Percentiles rank a stretch among this genome's conserved stretches.
These are phyloP conservation scores for Cladophialophora carrionii DNA, from an alignment of 2,329 filamentous ascomycete genomes.

Conservation along the genomic window DNA sequence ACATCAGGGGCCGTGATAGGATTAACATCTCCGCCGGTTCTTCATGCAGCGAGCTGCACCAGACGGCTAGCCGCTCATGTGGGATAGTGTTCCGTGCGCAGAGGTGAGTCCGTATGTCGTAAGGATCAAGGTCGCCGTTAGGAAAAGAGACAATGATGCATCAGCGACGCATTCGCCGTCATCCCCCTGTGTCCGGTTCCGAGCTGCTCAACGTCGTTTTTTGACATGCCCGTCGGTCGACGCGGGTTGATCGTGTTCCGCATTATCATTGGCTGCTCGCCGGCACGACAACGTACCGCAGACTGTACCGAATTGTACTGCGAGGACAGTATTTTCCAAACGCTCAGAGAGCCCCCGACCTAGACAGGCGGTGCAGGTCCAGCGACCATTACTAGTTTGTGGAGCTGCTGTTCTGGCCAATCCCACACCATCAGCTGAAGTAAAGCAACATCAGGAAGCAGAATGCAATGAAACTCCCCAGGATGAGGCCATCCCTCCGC, in stretches of 20 bases:
- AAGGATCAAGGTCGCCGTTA: not conserved
- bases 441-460: constrained; percentile 85
- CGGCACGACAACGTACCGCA: not conserved
- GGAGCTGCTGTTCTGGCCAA: not conserved
- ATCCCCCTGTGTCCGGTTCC: not conserved
- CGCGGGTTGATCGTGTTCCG: not conserved
- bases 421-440: constrained; percentile 24
- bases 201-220: not conserved
- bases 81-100: not conserved
- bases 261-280: not conserved
- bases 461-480: constrained; percentile 87
- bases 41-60: not conserved
- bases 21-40: not conserved
- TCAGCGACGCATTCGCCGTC: not conserved
- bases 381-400: not conserved
- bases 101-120: not conserved
- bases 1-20: not conserved
- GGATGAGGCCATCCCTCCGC: constrained; percentile 89
- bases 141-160: not conserved
- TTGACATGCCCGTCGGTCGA: not conserved
- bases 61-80: not conserved
- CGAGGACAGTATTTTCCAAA: not conserved
- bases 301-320: not conserved
- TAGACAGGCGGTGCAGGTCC: not conserved
- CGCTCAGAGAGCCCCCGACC: not conserved